Percentiles rank a stretch among this genome's conserved stretches.
phyloP scores from a whole-genome alignment of 345 rosid species.

The Linum lewisii region DNA sequence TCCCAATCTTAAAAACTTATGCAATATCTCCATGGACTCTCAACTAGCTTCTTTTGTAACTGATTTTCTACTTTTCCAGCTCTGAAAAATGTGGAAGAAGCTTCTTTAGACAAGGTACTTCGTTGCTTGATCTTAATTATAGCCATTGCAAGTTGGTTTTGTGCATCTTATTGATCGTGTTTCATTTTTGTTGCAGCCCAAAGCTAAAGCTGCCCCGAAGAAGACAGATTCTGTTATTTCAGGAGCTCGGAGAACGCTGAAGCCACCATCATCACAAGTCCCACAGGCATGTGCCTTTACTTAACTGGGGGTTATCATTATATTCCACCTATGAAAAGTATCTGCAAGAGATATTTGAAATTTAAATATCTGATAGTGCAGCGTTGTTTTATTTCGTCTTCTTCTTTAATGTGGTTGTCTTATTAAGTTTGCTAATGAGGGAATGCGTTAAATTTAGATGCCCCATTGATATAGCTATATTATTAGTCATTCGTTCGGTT shows the following conservation, averaged over 20 bases:
- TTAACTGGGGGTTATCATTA: not conserved
- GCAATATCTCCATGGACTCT: not conserved
- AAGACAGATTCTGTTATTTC: constrained; percentile 36
- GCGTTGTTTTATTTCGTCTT: not conserved
- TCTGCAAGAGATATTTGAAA: not conserved
- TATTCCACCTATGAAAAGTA: not conserved
- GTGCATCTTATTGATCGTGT: not conserved
- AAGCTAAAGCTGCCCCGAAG: constrained; percentile 33
- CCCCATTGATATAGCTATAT: no score
- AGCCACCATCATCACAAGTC: constrained; percentile 37
- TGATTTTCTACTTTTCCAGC: constrained; percentile 26
- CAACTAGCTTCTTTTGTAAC: constrained; percentile 4
- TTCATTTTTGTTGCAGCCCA: constrained; percentile 29
- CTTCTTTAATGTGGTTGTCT: not conserved
- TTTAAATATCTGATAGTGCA: not conserved
- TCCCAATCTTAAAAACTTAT: no score
- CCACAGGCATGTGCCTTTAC: constrained; percentile 28
- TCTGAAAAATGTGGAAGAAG: constrained; percentile 25
- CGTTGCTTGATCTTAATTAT: constrained; percentile 12
- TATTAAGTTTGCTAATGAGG: no score
- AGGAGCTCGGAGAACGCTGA: constrained; percentile 35
- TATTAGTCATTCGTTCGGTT: no score
- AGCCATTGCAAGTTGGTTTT: constrained; percentile 1
- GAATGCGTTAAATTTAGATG: no score
- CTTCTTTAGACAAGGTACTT: constrained; percentile 47